Evolutionary conservation across 805 yeast genomes (phyloP), one percentile per base, ranked within the genome.

Genomic region (Teunomyces pallodes): DNA sequence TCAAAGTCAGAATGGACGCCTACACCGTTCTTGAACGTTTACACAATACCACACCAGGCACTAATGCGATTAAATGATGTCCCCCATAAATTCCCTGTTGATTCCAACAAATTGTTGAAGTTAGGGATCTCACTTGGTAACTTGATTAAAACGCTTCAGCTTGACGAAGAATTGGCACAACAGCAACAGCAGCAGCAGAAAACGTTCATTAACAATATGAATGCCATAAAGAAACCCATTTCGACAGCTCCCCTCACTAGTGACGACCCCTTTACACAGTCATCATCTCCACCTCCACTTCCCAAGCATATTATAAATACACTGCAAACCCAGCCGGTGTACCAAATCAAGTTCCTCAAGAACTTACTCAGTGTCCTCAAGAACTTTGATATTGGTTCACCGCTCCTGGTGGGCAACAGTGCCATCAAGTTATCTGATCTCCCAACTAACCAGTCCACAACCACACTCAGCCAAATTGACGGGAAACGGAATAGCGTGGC

Each of bases 81-180:
- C 13, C 43, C 49, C 16, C 43, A 47, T 12, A 56, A 54, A 44
- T 63, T 65, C 49, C 75, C 74, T 24, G 61, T 72, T 5, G 67
- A 73, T 43, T 57, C 67, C 31, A 66, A 54, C 51, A 71, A 70
- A 50, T 59, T 74, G 28, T 53, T 73, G 40, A 73, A 73, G 54
- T 54, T 74, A 29, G 73, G 74, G 14, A 70, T 74, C 26, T 70
- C 76, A 31, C 60, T 74, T 28, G 78, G 78, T 1, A 72, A 71
- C 53, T 57, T 72, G 30, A 49, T 72, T 36, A 70, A 69, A 48
- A 57, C 74, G 9, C 57, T 66, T 36, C 67, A 67, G 46, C 46
- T 57, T 24, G 76, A 73, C 49, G 67, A 70, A 49, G 70, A 67
- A 26, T 47, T 53, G 31, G 54, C 57, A 36, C 56, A 51, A 17